These are phyloP conservation scores for Platanthera guangdongensis DNA, from an alignment of 106 monocot species.

Conservation along the genomic window DNA sequence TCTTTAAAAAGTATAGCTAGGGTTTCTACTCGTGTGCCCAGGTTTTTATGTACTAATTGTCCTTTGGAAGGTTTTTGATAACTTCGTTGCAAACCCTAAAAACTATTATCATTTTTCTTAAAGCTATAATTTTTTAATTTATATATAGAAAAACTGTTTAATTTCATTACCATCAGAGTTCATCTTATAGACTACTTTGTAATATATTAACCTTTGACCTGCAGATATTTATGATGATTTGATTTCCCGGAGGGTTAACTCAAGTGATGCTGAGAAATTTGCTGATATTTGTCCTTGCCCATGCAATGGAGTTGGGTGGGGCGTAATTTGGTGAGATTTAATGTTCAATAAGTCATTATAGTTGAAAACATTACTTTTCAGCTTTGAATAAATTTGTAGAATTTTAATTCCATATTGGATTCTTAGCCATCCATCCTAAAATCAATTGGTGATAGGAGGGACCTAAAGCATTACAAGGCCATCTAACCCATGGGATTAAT, in stretches of 20 bases:
- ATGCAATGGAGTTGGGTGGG: conserved; percentile 63
- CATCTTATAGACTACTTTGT: neutral
- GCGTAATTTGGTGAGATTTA: conserved; percentile 52
- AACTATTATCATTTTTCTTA: too few relatives aligned
- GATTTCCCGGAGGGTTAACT: conserved; percentile 66
- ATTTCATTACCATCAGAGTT: neutral
- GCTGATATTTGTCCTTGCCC: conserved; percentile 68
- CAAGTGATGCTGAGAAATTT: conserved; percentile 79
- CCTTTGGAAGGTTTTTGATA: too few relatives aligned
- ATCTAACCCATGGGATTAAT: too few relatives aligned
- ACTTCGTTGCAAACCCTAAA: too few relatives aligned
- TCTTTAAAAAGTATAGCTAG: too few relatives aligned
- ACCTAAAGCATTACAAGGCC: too few relatives aligned
- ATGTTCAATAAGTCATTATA: neutral
- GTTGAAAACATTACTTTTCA: neutral
- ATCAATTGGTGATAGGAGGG: neutral
- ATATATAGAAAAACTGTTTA: too few relatives aligned
- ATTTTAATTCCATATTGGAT: neutral
- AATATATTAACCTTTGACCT: neutral
- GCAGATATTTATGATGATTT: conserved; percentile 77
- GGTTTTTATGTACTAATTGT: too few relatives aligned
- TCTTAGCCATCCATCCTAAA: neutral
- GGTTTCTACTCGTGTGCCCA: too few relatives aligned
- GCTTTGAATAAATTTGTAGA: neutral
- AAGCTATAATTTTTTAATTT: too few relatives aligned